Conservation (phyloP, 257 asterid genomes). For the Primulina tabacum region DNA sequence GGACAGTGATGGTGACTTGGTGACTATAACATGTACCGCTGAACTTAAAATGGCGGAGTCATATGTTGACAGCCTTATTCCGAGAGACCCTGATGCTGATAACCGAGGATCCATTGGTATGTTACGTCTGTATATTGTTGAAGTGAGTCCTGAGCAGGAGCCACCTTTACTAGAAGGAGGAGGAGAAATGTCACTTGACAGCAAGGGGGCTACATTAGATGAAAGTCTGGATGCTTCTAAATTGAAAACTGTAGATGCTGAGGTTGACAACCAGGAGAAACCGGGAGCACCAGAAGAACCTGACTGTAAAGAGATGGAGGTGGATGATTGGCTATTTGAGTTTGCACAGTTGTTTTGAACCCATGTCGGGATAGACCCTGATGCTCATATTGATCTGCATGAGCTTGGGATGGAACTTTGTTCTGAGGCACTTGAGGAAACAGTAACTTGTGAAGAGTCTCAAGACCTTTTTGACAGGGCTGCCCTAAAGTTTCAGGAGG, state of each 20-base stretch:
- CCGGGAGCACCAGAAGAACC: conserved; percentile 47
- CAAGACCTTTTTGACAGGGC: conserved; percentile 20
- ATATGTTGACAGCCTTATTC: conserved; percentile 43
- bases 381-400: conserved; percentile 18
- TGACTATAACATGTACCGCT: conserved; percentile 68
- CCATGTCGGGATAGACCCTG: conserved; percentile 20
- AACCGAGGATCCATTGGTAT: conserved; percentile 44
- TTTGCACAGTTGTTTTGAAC: conserved; percentile 21
- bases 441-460: conserved; percentile 22
- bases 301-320: conserved; percentile 92
- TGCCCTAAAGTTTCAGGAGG: conserved; percentile 20
- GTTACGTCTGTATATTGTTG: conserved; percentile 86
- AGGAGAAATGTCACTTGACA: conserved; percentile 50
- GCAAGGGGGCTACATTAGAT: conserved; percentile 41
- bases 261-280: conserved; percentile 46
- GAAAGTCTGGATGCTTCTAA: conserved; percentile 48
- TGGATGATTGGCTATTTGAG: conserved; percentile 46
- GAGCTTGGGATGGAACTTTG: conserved; percentile 10
- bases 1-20: conserved; percentile 82
- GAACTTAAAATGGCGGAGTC: conserved; percentile 85
- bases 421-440: conserved; percentile 21
- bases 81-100: conserved; percentile 49
- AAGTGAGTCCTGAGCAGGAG: conserved; percentile 97
- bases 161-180: conserved; percentile 79
- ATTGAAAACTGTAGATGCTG: conserved; percentile 48